Percentiles rank a stretch among this genome's conserved stretches.
Evolutionary conservation across 2,329 filamentous ascomycete species (phyloP).

Genomic region (Neophaeococcomyces aloes): DNA sequence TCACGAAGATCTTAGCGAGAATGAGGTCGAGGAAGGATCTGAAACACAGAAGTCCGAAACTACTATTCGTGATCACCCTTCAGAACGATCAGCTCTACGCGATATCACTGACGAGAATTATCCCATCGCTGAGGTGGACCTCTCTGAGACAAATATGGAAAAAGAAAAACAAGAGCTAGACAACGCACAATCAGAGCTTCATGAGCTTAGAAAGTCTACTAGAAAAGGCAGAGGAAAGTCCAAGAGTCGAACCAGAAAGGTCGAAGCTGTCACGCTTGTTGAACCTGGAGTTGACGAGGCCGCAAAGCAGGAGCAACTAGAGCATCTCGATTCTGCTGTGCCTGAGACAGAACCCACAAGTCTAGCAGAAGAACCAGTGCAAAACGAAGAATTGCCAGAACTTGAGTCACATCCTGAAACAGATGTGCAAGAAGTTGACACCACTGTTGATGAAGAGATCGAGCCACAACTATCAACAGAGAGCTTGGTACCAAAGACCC

Average conservation of each 20-base stretch:
- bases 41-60: conserved; percentile 5
- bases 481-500: conserved; percentile 15
- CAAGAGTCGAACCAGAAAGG: not conserved
- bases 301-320: not conserved
- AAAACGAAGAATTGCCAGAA: not conserved
- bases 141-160: conserved; percentile 4
- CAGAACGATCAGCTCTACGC: conserved; percentile 13
- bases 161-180: conserved; percentile 5
- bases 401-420: not conserved
- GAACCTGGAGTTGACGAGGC: not conserved
- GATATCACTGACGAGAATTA: conserved; percentile 20
- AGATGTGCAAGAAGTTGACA: not conserved
- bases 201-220: conserved; percentile 8
- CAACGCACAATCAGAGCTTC: not conserved
- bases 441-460: not conserved
- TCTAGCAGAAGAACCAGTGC: not conserved
- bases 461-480: not conserved
- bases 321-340: not conserved
- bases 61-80: conserved; percentile 3
- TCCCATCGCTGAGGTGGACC: conserved; percentile 10
- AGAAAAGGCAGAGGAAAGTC: conserved; percentile 1
- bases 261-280: not conserved
- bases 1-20: conserved; percentile 4
- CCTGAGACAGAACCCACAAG: not conserved
- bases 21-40: not conserved